These are phyloP conservation scores for Luffa aegyptiaca DNA, from an alignment of 306 rosid genomes.

Conservation along the genomic window DNA sequence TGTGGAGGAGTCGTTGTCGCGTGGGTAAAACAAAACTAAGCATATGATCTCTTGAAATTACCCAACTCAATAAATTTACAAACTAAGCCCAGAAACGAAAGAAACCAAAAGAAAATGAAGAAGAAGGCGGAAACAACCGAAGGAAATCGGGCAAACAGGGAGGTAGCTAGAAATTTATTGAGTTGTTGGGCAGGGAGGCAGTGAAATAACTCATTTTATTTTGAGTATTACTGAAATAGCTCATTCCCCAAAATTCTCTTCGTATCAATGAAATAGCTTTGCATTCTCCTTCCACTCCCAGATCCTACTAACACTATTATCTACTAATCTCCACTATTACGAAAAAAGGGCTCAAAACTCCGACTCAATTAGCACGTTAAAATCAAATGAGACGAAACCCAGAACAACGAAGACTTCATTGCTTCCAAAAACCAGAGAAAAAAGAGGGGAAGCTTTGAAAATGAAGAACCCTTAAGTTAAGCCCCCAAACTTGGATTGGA, in stretches of 20 bases:
- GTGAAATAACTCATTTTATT: no score
- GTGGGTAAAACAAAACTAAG: not conserved
- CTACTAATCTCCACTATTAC: not conserved
- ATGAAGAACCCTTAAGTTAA: not conserved
- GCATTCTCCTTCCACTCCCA: not conserved
- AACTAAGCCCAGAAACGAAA: not conserved
- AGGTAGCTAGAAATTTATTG: no score
- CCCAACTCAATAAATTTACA: not conserved
- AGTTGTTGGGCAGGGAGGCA: no score
- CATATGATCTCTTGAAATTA: not conserved
- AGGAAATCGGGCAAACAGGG: not conserved
- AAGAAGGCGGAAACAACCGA: not conserved
- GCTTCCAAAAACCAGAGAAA: not conserved
- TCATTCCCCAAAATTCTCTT: no score
- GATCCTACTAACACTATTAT: not conserved
- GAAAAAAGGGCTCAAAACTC: not conserved
- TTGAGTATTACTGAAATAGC: no score
- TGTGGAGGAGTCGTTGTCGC: no score
- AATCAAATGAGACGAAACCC: conserved; percentile 1
- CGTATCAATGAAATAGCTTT: not conserved
- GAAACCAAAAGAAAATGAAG: not conserved
- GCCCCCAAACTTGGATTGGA: conserved; percentile 2
- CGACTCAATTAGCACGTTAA: not conserved
- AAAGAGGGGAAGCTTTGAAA: not conserved
- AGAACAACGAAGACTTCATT: not conserved